Evolutionary conservation across 2,329 filamentous ascomycete genomes (phyloP).

Genomic region (Cladophialophora exuberans): DNA sequence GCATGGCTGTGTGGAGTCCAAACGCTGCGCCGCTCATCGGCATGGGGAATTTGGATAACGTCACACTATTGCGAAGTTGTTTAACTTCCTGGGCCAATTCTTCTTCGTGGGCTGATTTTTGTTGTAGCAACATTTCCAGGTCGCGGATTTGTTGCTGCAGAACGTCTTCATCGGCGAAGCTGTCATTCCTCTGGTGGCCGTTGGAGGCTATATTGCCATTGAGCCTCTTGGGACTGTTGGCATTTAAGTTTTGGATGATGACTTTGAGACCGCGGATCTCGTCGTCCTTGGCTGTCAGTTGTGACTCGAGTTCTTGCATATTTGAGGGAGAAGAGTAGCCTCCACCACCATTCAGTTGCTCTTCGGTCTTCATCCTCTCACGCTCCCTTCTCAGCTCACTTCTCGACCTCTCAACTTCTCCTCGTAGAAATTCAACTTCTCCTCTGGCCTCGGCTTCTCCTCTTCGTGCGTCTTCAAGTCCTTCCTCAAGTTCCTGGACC

Average conservation of each 20-base stretch:
- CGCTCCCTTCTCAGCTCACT: slow-evolving; percentile 85
- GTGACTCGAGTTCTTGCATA: slow-evolving; percentile 31
- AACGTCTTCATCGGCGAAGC: slow-evolving; percentile 50
- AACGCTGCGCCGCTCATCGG: slow-evolving; percentile 25
- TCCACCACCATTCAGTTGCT: slow-evolving; percentile 34
- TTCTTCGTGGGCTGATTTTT: slow-evolving; percentile 74
- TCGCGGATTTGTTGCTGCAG: slow-evolving; percentile 81
- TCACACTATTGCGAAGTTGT: slow-evolving; percentile 55
- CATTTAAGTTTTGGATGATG: slow-evolving; percentile 95
- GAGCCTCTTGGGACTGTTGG: slow-evolving; percentile 35
- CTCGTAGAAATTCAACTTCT: slow-evolving; percentile 92
- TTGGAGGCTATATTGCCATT: slow-evolving; percentile 26
- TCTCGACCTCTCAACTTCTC: slow-evolving; percentile 89
- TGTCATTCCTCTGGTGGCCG: slow-evolving; percentile 20
- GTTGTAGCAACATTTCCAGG: slow-evolving; percentile 71
- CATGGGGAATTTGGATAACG: slow-evolving; percentile 30
- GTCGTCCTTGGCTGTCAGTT: slow-evolving; percentile 87
- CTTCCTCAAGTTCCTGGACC: slow-evolving; percentile 95
- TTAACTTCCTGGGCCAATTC: slow-evolving; percentile 85
- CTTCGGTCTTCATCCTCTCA: slow-evolving; percentile 70
- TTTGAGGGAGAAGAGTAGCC: slow-evolving; percentile 30
- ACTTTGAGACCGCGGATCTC: slow-evolving; percentile 96
- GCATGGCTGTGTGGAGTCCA: slow-evolving; percentile 26
- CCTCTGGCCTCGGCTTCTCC: slow-evolving; percentile 94
- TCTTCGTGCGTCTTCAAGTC: slow-evolving; percentile 87